Evolutionary conservation across 148 eudicot genomes (phyloP).

Genomic region (Amaranthus hypochondriacus): DNA sequence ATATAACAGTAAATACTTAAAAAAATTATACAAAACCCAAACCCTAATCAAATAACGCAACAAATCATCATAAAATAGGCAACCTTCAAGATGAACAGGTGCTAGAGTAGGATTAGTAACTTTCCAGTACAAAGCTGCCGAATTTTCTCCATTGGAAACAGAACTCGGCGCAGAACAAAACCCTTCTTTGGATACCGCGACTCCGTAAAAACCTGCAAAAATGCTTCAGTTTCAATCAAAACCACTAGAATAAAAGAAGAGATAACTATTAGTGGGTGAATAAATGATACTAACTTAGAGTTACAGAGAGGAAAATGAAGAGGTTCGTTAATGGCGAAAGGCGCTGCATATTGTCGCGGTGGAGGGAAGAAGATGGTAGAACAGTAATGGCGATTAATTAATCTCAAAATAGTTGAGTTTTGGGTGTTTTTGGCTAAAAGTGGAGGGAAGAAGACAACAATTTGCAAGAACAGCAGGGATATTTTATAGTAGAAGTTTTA

Average conservation of each 20-base stretch:
- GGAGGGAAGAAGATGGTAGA: not conserved
- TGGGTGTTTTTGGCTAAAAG: too few species aligned
- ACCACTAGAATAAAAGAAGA: not conserved
- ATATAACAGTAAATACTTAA: not conserved
- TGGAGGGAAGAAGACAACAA: too few species aligned
- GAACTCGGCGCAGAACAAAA: constrained; percentile 53
- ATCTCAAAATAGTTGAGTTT: too few species aligned
- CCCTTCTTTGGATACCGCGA: constrained; percentile 38
- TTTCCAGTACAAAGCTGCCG: constrained; percentile 61
- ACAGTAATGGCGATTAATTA: not conserved
- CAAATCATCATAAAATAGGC: not conserved
- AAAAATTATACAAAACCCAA: not conserved
- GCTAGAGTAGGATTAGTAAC: constrained; percentile 86
- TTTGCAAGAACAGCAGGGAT: too few species aligned
- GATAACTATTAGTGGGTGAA: not conserved
- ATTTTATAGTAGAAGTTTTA: too few species aligned
- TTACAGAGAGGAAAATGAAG: not conserved
- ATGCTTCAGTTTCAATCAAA: not conserved
- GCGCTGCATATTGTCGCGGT: constrained; percentile 10
- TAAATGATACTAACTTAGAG: not conserved
- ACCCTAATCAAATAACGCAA: not conserved
- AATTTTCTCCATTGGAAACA: constrained; percentile 17
- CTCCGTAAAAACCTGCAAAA: constrained; percentile 35
- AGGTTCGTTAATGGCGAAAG: constrained; percentile 5
- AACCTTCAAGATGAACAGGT: constrained; percentile 88